Base-by-base conservation (phyloP, 768 basidiomycete genomes). In the Tylopilus sp. region DNA sequence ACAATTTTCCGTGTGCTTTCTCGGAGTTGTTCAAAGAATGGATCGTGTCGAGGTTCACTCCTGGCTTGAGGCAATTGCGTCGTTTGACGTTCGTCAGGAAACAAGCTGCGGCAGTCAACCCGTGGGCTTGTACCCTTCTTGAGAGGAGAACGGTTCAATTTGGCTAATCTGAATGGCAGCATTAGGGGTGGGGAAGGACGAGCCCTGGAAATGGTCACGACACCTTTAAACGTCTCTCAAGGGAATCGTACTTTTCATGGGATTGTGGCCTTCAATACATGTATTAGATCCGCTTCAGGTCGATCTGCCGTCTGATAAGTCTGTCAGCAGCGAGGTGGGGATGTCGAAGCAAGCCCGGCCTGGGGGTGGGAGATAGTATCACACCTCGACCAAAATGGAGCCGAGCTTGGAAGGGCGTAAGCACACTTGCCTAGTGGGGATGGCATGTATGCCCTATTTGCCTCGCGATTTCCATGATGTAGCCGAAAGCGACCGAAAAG, bases 391-490 rank as follows among this genome's bases (percentile, higher is more conserved):
- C 30, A 42, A 57, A 54, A 41, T 18, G 44, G 51, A 35, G 30
- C 28, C 35, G 10, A 44, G 30, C 45, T 45, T n/a, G 48, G n/a
- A 11, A 22, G 38, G 51, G 56, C 56, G 56, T 25, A 51, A 55
- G 38, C 10, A 3, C 18, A 47, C 28, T 15, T 44, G 30, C 58
- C 40, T 12, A 26, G 20, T 38, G 12, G 40, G 40, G 28, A 12
- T 21, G 15, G 31, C 31, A 33, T 33, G 31, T 15, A 15, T n/a
- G 17, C 13, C 41, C 13, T 23, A 4, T 22, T 22, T 5, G 51
- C 59, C 60, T 61, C 53, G 41, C 41, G 53, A 45, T 56, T 43
- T 13, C 20, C 60, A 43, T 56, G 57, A 33, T 53, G 50, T 1
- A 21, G n/a, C 13, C 44, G 10, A 13, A 53, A 35, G 2, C 13